Conservation (phyloP, 768 basidiomycete genomes). For the Myochromella boudieri region DNA sequence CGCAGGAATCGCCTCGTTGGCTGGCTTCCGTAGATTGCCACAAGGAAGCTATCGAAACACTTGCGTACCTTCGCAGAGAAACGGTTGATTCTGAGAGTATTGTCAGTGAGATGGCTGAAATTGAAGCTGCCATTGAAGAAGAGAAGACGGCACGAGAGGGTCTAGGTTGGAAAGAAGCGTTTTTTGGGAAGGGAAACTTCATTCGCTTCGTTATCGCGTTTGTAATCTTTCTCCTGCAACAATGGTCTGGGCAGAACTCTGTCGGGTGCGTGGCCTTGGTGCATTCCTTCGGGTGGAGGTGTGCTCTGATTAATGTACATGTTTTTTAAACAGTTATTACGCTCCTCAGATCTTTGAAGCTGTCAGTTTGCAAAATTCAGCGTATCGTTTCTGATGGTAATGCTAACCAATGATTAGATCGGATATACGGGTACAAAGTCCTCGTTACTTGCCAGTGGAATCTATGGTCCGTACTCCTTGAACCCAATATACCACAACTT, state of each 20-base stretch:
- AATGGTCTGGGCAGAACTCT: slow-evolving; percentile 85
- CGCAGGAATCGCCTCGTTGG: slow-evolving; percentile 76
- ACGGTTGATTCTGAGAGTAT: slow-evolving; percentile 41
- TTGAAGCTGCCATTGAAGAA: slow-evolving; percentile 76
- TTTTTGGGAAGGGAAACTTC: slow-evolving; percentile 81
- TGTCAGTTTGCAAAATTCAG: too few species aligned
- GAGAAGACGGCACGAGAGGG: slow-evolving; percentile 65
- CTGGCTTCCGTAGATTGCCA: slow-evolving; percentile 61
- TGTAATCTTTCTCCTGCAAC: slow-evolving; percentile 76
- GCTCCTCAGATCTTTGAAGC: slow-evolving; percentile 74
- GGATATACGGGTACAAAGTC: slow-evolving; percentile 60
- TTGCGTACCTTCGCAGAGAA: slow-evolving; percentile 65
- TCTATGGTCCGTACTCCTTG: slow-evolving; percentile 45
- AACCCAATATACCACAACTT: too few species aligned
- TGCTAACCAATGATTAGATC: slow-evolving; percentile 40
- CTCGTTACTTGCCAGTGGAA: slow-evolving; percentile 70
- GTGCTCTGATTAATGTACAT: too few species aligned
- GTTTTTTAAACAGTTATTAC: slow-evolving; percentile 54
- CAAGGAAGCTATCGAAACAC: slow-evolving; percentile 53
- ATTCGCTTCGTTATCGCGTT: slow-evolving; percentile 83
- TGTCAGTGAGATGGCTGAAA: slow-evolving; percentile 70
- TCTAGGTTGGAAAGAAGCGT: slow-evolving; percentile 67
- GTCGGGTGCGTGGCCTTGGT: slow-evolving; percentile 45
- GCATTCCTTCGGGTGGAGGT: neutral
- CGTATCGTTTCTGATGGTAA: too few species aligned